These are phyloP conservation scores for Brassica juncea DNA, from an alignment of 345 rosid species.

Conservation along the genomic window DNA sequence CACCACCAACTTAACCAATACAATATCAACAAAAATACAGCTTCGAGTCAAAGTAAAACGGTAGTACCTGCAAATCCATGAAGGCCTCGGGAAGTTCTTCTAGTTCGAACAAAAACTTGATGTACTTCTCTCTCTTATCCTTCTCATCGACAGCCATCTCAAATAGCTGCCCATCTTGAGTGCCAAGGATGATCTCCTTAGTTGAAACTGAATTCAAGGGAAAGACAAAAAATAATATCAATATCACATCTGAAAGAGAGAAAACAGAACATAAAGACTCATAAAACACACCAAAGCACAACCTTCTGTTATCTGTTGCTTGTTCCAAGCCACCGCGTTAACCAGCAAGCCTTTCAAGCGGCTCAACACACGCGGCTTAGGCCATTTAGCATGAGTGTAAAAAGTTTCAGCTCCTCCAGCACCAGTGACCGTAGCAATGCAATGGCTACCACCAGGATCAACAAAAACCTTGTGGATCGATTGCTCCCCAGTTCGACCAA, in stretches of 20 bases:
- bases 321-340: slow-evolving; percentile 94
- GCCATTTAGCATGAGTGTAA: slow-evolving; percentile 95
- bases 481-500: slow-evolving; percentile 86
- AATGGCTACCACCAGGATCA: slow-evolving; percentile 98
- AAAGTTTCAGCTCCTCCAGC: slow-evolving; percentile 85
- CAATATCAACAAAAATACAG: not conserved
- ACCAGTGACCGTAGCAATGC: slow-evolving; percentile 81
- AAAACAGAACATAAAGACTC: not conserved
- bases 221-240: slow-evolving; percentile 30
- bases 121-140: slow-evolving; percentile 92
- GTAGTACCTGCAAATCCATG: slow-evolving; percentile 82
- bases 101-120: slow-evolving; percentile 74
- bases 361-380: slow-evolving; percentile 73
- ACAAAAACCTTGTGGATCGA: slow-evolving; percentile 88
- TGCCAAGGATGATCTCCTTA: slow-evolving; percentile 90
- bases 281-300: slow-evolving; percentile 23
- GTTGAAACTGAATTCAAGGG: slow-evolving; percentile 64
- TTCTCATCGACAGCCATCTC: slow-evolving; percentile 96
- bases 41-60: not conserved
- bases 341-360: slow-evolving; percentile 84
- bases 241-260: not conserved
- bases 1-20: not conserved
- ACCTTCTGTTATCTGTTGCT: slow-evolving; percentile 95
- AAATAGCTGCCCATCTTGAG: slow-evolving; percentile 86
- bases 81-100: slow-evolving; percentile 91